Conservation (phyloP, 1,284 basidiomycete species). For the Cutaneotrichosporon cavernicola region DNA sequence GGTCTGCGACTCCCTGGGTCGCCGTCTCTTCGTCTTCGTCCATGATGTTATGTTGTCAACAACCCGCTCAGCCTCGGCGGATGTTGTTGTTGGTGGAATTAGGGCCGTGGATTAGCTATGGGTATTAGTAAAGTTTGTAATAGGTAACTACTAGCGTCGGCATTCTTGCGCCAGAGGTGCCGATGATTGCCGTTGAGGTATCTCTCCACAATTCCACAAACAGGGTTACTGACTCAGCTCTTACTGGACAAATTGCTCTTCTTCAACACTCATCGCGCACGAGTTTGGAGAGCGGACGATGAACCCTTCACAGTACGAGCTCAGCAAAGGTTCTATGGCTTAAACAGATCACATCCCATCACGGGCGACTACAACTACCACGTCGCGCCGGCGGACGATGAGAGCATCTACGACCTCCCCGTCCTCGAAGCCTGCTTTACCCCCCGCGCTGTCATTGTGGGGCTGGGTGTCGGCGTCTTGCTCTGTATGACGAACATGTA, state of each 20-base stretch:
- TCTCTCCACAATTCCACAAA: no score
- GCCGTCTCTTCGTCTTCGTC: constrained; percentile 6
- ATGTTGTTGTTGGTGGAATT: not conserved
- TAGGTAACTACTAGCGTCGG: not conserved
- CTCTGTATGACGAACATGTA: constrained; percentile 54
- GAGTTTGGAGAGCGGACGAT: not conserved
- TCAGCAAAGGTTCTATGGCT: not conserved
- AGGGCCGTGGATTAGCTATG: constrained; percentile 19
- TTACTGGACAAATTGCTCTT: not conserved
- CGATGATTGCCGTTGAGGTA: not conserved
- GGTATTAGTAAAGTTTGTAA: not conserved
- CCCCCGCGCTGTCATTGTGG: constrained; percentile 48
- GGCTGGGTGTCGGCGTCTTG: constrained; percentile 48
- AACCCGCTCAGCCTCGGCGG: not conserved
- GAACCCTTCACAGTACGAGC: not conserved
- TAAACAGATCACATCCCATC: constrained; percentile 23
- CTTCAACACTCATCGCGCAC: not conserved
- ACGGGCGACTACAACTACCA: constrained; percentile 26
- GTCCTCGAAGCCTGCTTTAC: constrained; percentile 47
- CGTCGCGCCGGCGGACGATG: constrained; percentile 24
- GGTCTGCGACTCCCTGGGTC: constrained; percentile 2
- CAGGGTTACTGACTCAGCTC: not conserved
- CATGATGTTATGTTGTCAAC: constrained; percentile 11
- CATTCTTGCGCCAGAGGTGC: not conserved
- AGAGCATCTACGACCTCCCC: constrained; percentile 20